phyloP scores from a whole-genome alignment of 768 basidiomycete species.

The Rhizopogon vesiculosus region DNA sequence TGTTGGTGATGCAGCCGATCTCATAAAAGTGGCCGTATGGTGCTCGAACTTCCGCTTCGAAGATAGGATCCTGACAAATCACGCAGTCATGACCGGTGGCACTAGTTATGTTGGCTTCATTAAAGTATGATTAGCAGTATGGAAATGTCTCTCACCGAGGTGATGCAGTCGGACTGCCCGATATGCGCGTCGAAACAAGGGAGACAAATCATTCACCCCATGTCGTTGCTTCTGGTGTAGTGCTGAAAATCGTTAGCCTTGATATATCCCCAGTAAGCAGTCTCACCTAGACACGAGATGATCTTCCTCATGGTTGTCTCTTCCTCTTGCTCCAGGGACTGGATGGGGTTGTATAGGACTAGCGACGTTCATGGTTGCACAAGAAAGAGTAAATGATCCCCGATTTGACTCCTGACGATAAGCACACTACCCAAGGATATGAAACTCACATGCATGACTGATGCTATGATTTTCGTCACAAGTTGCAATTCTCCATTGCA shows the following conservation, averaged over 20 bases:
- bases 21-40: constrained; percentile 35
- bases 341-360: constrained; percentile 17
- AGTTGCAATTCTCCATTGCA: too few species aligned
- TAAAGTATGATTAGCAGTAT: not conserved
- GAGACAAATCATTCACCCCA: constrained; percentile 14
- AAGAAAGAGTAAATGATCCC: too few species aligned
- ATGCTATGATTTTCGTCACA: too few species aligned
- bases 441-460: too few species aligned
- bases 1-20: constrained; percentile 23
- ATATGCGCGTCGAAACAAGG: constrained; percentile 4
- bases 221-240: not conserved
- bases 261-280: too few species aligned
- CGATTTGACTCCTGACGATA: too few species aligned
- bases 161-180: not conserved
- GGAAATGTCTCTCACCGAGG: constrained; percentile 9
- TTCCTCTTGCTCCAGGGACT: constrained; percentile 7
- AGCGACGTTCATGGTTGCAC: constrained; percentile 15
- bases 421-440: too few species aligned
- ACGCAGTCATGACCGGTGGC: constrained; percentile 28
- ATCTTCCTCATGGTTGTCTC: constrained; percentile 21
- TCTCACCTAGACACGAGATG: too few species aligned
- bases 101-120: not conserved
- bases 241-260: not conserved
- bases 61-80: constrained; percentile 30
- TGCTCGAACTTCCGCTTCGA: constrained; percentile 18